Base-by-base conservation (phyloP, 2,329 filamentous ascomycete species). In the Scedosporium aurantiacum region DNA sequence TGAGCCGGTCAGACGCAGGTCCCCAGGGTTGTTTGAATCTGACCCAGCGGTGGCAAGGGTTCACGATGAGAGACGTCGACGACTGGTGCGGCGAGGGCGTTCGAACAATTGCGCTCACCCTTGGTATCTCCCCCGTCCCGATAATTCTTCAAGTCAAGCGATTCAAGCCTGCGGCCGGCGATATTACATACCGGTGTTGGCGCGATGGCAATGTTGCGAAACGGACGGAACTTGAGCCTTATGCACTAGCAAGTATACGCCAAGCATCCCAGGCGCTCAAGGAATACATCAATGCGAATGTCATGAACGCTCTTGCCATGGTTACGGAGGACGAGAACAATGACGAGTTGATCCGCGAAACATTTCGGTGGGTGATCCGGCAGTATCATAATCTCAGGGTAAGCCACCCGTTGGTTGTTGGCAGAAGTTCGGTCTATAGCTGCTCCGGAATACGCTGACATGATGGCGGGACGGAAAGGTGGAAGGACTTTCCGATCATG, bases 11-110 rank as follows among this genome's bases (percentile, higher is more conserved):
- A 5, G 60, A 61, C 14, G 28, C 14, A n/a, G 45, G 67, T 2
- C n/a, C 18, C 1, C 74, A 76, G 4, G 76, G 77, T 1, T 32
- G 37, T 27, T 70, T 80, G 14, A 66, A 70, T 2, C 70, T 81
- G 27, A 82, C 79, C 0, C 63, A 65, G 2, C 72, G 78, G 23
- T 80, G 77, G 75, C 56, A 65, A 1, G 75, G 74, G 5, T 72
- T 71, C 4, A 67, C 72, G 28, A 72, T 79, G 63, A 70, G 70
- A 45, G 73, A 81, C 60, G 68, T 81, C 1, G 64, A 65, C 0
- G 74, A 75, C 57, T 74, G 74, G 65, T 61, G 65, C 4, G 63
- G 65, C 28, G 63, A 67, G 0, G 60, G 65, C 0, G 52, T 71
- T 4, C 67, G 69, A 27, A 68, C 66, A 12, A 75, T 82, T 27